These are phyloP conservation scores for Mortierella sp. DNA, from an alignment of 371 early-diverging fungal species.

Conservation along the genomic window DNA sequence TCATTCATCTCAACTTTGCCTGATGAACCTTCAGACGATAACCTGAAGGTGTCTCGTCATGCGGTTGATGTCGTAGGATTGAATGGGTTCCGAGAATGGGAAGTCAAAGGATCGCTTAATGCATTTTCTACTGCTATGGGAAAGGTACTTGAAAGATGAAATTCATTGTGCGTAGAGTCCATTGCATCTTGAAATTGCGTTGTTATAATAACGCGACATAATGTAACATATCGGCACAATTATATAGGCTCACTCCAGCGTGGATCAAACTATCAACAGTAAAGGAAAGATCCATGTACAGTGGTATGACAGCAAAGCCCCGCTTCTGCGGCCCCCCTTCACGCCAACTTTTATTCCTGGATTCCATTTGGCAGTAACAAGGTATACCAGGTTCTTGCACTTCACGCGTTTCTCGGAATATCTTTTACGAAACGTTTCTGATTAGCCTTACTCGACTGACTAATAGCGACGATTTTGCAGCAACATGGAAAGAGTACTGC, in stretches of 20 bases:
- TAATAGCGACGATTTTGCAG: constrained; percentile 21
- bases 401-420: too few relatives aligned
- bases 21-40: constrained; percentile 51
- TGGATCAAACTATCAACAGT: too few relatives aligned
- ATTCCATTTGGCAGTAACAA: constrained; percentile 42
- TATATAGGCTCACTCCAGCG: not conserved
- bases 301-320: constrained; percentile 36
- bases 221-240: too few relatives aligned
- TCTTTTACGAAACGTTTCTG: too few relatives aligned
- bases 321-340: constrained; percentile 54
- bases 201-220: not conserved
- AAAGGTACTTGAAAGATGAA: constrained; percentile 9
- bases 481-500: constrained; percentile 39
- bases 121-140: constrained; percentile 16
- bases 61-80: constrained; percentile 45
- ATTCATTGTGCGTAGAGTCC: not conserved
- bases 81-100: constrained; percentile 50
- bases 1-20: constrained; percentile 46
- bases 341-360: constrained; percentile 50
- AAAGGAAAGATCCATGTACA: constrained; percentile 33
- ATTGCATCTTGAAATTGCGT: not conserved
- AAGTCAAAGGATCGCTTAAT: constrained; percentile 37
- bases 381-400: constrained; percentile 19
- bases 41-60: constrained; percentile 39
- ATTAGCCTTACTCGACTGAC: not conserved